A percentile compares a stretch with the other conserved stretches of the same genome.
Conservation (phyloP, 2,329 filamentous ascomycete species). For the Clarireedia paspali region DNA sequence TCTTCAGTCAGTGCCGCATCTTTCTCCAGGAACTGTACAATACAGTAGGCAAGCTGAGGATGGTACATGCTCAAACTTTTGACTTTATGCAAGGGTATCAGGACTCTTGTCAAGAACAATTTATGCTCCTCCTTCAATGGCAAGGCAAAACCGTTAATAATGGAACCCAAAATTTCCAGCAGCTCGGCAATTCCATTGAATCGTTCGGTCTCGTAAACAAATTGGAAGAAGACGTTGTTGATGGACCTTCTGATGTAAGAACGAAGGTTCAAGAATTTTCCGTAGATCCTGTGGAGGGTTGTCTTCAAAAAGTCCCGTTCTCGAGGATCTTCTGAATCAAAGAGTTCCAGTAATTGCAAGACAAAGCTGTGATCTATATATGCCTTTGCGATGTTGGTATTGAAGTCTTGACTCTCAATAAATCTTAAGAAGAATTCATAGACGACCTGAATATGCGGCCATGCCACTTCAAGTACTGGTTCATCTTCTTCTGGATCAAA, state of each 20-base stretch:
- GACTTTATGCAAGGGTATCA: conserved; percentile 93
- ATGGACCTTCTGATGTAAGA: conserved; percentile 97
- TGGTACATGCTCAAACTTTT: conserved; percentile 99
- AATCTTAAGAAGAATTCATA: conserved; percentile 99
- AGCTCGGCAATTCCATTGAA: conserved; percentile 98
- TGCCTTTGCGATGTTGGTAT: conserved; percentile 97
- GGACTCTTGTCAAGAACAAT: conserved; percentile 86
- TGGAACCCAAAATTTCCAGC: conserved; percentile 92
- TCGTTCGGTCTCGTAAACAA: conserved; percentile 95
- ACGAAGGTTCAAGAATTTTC: conserved; percentile 94
- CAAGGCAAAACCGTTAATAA: conserved; percentile 97
- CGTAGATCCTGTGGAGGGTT: conserved; percentile 94
- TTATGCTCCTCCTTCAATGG: conserved; percentile 98
- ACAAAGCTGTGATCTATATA: conserved; percentile 99
- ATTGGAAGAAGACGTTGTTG: conserved; percentile 99
- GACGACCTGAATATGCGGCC: conserved; percentile 98
- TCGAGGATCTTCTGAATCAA: conserved; percentile 94
- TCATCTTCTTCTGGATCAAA: conserved; percentile 99
- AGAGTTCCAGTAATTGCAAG: conserved; percentile 90
- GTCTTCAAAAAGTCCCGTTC: conserved; percentile 98
- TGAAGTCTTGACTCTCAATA: conserved; percentile 99
- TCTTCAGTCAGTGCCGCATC: conserved; percentile 96
- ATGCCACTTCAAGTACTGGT: conserved; percentile 93
- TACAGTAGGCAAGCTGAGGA: conserved; percentile 95
- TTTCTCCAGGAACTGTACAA: conserved; percentile 97